A percentile compares a stretch with the other conserved stretches of the same genome.
Conservation (phyloP, 352 stramenopile species). For the Phytophthora tentaculata region DNA sequence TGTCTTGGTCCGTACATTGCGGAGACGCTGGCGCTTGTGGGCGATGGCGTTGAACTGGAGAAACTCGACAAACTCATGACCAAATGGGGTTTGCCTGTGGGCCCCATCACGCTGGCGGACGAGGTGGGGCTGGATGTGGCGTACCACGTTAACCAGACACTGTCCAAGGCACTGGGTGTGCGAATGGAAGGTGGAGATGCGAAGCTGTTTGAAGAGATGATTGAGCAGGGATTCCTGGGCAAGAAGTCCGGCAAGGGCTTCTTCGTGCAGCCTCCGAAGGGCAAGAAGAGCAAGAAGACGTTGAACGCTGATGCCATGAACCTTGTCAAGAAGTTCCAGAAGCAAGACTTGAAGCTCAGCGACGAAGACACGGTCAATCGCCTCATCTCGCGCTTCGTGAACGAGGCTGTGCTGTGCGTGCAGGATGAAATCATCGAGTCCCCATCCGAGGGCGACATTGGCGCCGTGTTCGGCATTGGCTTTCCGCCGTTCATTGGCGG, state of each 20-base stretch:
- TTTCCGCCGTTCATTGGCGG: slow-evolving; percentile 98
- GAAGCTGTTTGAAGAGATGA: slow-evolving; percentile 95
- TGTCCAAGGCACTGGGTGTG: slow-evolving; percentile 95
- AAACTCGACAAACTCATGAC: slow-evolving; percentile 95
- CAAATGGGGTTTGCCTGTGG: slow-evolving; percentile 97
- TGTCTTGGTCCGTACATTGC: slow-evolving; percentile 96
- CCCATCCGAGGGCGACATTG: slow-evolving; percentile 97
- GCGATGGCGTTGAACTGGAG: slow-evolving; percentile 93
- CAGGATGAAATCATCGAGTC: slow-evolving; percentile 98
- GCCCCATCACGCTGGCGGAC: slow-evolving; percentile 96
- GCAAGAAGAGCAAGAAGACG: slow-evolving; percentile 89
- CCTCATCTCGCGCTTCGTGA: slow-evolving; percentile 96
- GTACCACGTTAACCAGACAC: slow-evolving; percentile 93
- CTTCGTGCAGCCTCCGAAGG: slow-evolving; percentile 94
- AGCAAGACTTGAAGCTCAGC: slow-evolving; percentile 76
- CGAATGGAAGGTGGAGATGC: slow-evolving; percentile 94
- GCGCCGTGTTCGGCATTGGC: slow-evolving; percentile 98
- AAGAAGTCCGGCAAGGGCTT: slow-evolving; percentile 98
- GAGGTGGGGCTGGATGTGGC: slow-evolving; percentile 98
- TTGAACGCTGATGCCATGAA: slow-evolving; percentile 90
- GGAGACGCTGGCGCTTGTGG: slow-evolving; percentile 91
- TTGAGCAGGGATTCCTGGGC: slow-evolving; percentile 95
- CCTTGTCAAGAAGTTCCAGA: slow-evolving; percentile 85
- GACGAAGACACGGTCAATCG: slow-evolving; percentile 93
- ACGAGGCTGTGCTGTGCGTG: slow-evolving; percentile 97